Base-by-base conservation (phyloP, 2,329 filamentous ascomycete genomes). In the Pezicula rhizophila region DNA sequence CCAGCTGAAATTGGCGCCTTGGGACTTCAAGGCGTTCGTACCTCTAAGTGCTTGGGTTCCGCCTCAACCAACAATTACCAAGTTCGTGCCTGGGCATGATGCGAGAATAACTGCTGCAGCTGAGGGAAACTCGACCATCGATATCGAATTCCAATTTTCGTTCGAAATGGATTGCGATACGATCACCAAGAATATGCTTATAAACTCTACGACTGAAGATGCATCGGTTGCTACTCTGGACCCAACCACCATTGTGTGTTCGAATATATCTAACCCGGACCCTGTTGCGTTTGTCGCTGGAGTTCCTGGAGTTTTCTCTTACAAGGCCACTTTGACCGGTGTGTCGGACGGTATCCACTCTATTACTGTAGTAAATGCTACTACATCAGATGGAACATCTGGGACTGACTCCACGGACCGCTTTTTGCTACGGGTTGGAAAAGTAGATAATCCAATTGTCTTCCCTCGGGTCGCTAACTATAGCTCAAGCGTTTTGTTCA, bases 21-120 rank as follows among this genome's bases (percentile, higher is more conserved):
- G 74, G 58, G 79, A 76, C 35, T 85, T 76, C 65, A 76, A 76
- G 46, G 78, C 79, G 11, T 82, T 80, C 56, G 79, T 85, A 2
- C 78, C 76, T 0, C 68, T 70, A 26, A 66, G 68, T 0, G 66
- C 65, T 25, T 84, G 75, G 64, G 63, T 73, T 12, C 59, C 64
- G 8, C 77, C 79, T 4, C 66, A 69, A 2, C 80, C 81, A 0
- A 75, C 79, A 64, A 73, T 85, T 55, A 85, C 80, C 8, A 72
- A 70, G 33, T 80, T 84, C 55, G 60, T 66, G 2, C 82, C 82
- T 4, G 80, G 80, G 2, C 82, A 86, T 55, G 82, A 86, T 57
- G 63, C 65, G 2, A 75, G 79, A 2, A 59, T 84, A 0, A 71
- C 64, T 28, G 70, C 69, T 14, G 52, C 53, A 1, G 61, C 67